phyloP scores from a whole-genome alignment of 371 early-diverging fungal species.

The Circinella minor region DNA sequence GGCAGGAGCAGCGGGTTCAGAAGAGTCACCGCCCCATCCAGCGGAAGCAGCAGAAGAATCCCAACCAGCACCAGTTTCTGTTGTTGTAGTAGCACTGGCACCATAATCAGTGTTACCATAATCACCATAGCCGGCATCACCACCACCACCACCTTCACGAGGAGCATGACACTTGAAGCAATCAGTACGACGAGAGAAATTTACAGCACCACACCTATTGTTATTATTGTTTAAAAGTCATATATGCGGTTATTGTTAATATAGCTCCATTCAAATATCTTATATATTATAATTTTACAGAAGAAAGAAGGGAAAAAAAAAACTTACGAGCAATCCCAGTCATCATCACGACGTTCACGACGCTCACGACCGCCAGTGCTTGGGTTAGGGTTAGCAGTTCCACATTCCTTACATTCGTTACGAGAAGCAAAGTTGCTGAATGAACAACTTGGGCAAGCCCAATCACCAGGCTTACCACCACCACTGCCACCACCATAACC shows the following conservation, averaged over 20 bases:
- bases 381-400: slow-evolving; percentile 38
- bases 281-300: no score
- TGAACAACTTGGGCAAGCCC: slow-evolving; percentile 42
- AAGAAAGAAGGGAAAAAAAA: no score
- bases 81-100: slow-evolving; percentile 17
- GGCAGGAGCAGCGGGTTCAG: slow-evolving; percentile 25
- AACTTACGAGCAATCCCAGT: slow-evolving; percentile 52
- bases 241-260: no score
- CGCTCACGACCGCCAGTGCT: slow-evolving; percentile 31
- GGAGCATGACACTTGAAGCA: slow-evolving; percentile 71
- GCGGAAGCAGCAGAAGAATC: slow-evolving; percentile 25
- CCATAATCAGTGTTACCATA: slow-evolving; percentile 22
- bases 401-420: slow-evolving; percentile 41
- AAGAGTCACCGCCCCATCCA: slow-evolving; percentile 27
- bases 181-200: slow-evolving; percentile 64
- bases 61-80: slow-evolving; percentile 33
- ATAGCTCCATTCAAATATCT: no score
- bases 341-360: slow-evolving; percentile 56
- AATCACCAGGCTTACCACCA: slow-evolving; percentile 34
- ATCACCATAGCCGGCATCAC: slow-evolving; percentile 35
- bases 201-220: slow-evolving; percentile 53
- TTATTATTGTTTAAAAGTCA: no score
- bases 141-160: slow-evolving; percentile 59
- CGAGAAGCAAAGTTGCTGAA: slow-evolving; percentile 36
- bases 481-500: slow-evolving; percentile 43